Conservation (phyloP, 345 rosid species). For the Pugionium cornutum region DNA sequence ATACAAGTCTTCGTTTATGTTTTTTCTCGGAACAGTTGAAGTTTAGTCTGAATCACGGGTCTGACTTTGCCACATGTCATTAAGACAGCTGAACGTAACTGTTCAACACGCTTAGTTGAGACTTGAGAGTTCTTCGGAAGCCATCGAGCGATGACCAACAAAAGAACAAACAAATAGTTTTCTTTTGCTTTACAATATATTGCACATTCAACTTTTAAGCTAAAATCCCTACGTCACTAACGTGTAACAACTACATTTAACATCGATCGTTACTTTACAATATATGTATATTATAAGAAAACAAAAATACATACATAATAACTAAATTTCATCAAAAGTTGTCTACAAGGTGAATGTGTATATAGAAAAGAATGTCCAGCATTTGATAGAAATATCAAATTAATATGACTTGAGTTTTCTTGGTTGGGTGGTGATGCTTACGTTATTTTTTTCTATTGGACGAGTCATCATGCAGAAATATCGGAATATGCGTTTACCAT, state of each 20-base stretch:
- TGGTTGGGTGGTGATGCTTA: conserved; percentile 5
- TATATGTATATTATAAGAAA: too few species aligned
- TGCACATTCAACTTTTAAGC: not conserved
- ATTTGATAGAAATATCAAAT: conserved; percentile 17
- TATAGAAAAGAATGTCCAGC: conserved; percentile 1
- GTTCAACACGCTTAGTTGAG: conserved; percentile 24
- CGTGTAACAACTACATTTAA: not conserved
- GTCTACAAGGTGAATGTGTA: conserved; percentile 7
- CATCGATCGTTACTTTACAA: too few species aligned
- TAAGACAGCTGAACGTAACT: conserved; percentile 3
- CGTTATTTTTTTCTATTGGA: not conserved
- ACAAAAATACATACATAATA: not conserved
- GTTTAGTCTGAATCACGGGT: not conserved
- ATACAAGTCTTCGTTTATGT: too few species aligned
- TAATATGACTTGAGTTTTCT: not conserved
- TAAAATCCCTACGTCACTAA: not conserved
- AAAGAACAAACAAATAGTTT: not conserved
- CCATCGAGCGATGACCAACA: conserved; percentile 14
- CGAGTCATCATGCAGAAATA: not conserved
- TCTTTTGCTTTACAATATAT: not conserved
- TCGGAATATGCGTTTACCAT: not conserved
- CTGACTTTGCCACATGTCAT: conserved; percentile 28
- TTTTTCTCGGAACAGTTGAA: not conserved
- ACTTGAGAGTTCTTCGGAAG: conserved; percentile 15
- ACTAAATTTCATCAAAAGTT: not conserved